These are phyloP conservation scores for Colletotrichum viniferum DNA, from an alignment of 2,329 filamentous ascomycete genomes.

Conservation along the genomic window DNA sequence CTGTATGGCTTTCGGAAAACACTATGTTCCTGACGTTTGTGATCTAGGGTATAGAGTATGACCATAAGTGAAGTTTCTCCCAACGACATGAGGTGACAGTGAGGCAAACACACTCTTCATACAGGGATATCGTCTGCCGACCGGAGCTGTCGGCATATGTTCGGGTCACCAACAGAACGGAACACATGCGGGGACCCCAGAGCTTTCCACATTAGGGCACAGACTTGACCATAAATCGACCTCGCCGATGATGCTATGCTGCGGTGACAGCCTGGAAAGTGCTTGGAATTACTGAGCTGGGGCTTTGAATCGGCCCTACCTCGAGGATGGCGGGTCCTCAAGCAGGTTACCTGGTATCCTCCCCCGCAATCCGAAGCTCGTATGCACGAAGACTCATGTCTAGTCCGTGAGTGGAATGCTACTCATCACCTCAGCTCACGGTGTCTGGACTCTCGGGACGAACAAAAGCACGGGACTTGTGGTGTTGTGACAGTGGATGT, in stretches of 20 bases:
- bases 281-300: background rate
- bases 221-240: background rate
- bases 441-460: background rate
- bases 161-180: background rate
- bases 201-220: background rate
- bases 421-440: background rate
- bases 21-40: background rate
- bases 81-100: background rate
- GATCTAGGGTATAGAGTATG: background rate
- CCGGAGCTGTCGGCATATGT: background rate
- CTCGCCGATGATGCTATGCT: background rate
- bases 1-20: background rate
- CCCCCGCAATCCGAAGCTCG: background rate
- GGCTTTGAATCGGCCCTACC: slow-evolving; percentile 11
- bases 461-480: background rate
- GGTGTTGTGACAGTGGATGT: background rate
- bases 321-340: background rate
- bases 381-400: background rate
- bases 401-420: background rate
- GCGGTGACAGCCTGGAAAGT: background rate
- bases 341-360: background rate
- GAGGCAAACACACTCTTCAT: background rate
- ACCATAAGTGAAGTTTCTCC: background rate
- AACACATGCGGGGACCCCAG: slow-evolving; percentile 8
- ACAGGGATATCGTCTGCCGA: background rate